These are phyloP conservation scores for Spencermartinsiella europaea DNA, from an alignment of 805 yeast species.

Conservation along the genomic window DNA sequence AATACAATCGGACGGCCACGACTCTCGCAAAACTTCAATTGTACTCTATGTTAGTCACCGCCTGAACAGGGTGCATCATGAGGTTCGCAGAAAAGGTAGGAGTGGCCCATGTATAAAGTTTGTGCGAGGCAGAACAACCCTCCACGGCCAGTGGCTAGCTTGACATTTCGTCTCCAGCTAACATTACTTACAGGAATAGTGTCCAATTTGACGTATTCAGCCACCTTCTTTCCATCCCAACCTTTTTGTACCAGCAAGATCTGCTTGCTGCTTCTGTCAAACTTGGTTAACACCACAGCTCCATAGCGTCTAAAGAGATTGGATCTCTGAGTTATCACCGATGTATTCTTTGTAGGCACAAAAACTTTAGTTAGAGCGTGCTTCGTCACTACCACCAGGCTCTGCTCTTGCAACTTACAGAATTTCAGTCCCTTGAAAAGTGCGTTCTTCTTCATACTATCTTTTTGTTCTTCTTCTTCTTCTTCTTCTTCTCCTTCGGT, in stretches of 20 bases:
- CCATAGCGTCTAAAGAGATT: conserved; percentile 22
- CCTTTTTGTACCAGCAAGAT: conserved; percentile 20
- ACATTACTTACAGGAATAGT: too few species aligned
- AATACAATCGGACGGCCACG: conserved; percentile 33
- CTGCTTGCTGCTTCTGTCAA: conserved; percentile 1
- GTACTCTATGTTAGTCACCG: too few species aligned
- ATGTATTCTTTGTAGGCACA: conserved; percentile 11
- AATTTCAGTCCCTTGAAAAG: conserved; percentile 14
- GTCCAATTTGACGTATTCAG: conserved; percentile 5
- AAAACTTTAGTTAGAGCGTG: conserved; percentile 1
- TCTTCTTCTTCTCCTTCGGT: too few species aligned
- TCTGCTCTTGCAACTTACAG: conserved; percentile 7
- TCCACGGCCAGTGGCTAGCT: too few species aligned
- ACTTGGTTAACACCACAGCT: conserved; percentile 17
- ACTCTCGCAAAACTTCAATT: conserved; percentile 16
- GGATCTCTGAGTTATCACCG: conserved; percentile 10
- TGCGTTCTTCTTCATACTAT: background rate
- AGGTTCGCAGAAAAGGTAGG: too few species aligned
- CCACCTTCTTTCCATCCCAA: conserved; percentile 4
- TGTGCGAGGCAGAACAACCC: too few species aligned
- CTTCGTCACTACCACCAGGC: background rate
- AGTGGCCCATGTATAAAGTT: too few species aligned
- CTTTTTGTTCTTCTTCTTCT: background rate
- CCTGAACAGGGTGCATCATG: too few species aligned
- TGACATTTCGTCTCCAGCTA: too few species aligned